A percentile compares a stretch with the other conserved stretches of the same genome.
These are phyloP conservation scores for Neurospora sp. DNA, from an alignment of 495 filamentous ascomycete genomes.

Conservation along the genomic window DNA sequence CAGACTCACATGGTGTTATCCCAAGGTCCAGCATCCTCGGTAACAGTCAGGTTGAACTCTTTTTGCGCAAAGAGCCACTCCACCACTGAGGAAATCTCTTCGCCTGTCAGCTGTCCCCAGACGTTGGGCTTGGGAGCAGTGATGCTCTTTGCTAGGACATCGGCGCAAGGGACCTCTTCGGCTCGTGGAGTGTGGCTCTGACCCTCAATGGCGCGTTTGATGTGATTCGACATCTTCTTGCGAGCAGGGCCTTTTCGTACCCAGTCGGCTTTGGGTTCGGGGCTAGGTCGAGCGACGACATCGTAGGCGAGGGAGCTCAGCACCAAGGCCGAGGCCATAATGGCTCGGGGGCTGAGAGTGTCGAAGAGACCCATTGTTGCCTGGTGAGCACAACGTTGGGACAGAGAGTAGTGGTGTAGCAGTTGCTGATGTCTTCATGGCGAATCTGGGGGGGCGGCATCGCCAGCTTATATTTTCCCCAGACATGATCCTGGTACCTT, in stretches of 20 bases:
- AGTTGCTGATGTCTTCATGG: background rate
- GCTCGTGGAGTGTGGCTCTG: background rate
- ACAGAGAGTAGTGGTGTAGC: background rate
- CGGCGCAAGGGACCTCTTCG: constrained; percentile 10
- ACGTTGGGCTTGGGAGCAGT: constrained; percentile 27
- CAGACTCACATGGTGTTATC: constrained; percentile 21
- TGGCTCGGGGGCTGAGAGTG: constrained; percentile 13
- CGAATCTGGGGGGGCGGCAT: background rate
- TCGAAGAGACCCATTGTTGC: constrained; percentile 13
- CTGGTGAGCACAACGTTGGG: background rate
- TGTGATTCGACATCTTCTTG: constrained; percentile 15
- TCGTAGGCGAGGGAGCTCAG: constrained; percentile 13
- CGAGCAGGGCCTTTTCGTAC: constrained; percentile 7
- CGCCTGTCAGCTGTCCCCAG: constrained; percentile 21
- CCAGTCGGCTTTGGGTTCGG: constrained; percentile 11
- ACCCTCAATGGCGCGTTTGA: constrained; percentile 16
- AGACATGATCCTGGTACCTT: background rate
- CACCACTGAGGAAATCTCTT: constrained; percentile 22
- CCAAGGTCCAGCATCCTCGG: constrained; percentile 21
- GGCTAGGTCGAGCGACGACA: constrained; percentile 10
- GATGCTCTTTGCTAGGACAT: constrained; percentile 11
- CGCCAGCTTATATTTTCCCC: background rate
- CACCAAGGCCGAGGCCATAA: constrained; percentile 11
- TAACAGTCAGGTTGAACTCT: constrained; percentile 27
- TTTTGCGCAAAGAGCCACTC: constrained; percentile 23